Percentiles rank a stretch among this genome's conserved stretches.
phyloP scores from a whole-genome alignment of 108 stramenopile species.

The Skeletonema potamos region DNA sequence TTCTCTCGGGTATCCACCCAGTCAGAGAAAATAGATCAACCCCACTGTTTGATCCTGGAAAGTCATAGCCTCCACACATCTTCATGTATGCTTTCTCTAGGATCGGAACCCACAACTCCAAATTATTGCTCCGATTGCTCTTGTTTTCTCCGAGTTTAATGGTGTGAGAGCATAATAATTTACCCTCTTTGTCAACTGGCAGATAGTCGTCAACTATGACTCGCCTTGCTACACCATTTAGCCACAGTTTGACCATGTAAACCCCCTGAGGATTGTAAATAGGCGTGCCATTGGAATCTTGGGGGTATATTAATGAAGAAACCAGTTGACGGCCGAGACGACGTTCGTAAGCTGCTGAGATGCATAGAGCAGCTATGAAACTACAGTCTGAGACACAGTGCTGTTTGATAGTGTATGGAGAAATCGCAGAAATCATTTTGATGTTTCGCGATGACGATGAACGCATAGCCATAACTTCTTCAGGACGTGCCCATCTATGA shows the following conservation, averaged over 20 bases:
- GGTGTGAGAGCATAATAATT: constrained; percentile 80
- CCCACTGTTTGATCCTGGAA: constrained; percentile 91
- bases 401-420: constrained; percentile 77
- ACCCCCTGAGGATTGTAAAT: constrained; percentile 87
- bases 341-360: constrained; percentile 83
- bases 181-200: constrained; percentile 73
- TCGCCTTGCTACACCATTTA: constrained; percentile 87
- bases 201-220: constrained; percentile 92
- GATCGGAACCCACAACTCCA: constrained; percentile 91
- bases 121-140: no score
- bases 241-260: constrained; percentile 92
- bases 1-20: constrained; percentile 93
- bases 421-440: constrained; percentile 55
- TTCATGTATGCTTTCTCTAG: constrained; percentile 97
- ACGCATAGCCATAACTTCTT: constrained; percentile 58
- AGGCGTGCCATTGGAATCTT: constrained; percentile 62
- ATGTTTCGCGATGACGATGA: not conserved
- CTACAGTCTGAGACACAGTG: constrained; percentile 90
- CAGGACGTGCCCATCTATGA: constrained; percentile 71
- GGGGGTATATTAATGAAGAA: constrained; percentile 79
- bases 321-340: constrained; percentile 62
- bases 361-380: constrained; percentile 90
- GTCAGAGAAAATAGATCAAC: constrained; percentile 90
- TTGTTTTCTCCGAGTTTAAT: constrained; percentile 5
- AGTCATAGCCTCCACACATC: constrained; percentile 89